These are phyloP conservation scores for Cercospora sp. DNA, from an alignment of 2,329 filamentous ascomycete species.

Conservation along the genomic window DNA sequence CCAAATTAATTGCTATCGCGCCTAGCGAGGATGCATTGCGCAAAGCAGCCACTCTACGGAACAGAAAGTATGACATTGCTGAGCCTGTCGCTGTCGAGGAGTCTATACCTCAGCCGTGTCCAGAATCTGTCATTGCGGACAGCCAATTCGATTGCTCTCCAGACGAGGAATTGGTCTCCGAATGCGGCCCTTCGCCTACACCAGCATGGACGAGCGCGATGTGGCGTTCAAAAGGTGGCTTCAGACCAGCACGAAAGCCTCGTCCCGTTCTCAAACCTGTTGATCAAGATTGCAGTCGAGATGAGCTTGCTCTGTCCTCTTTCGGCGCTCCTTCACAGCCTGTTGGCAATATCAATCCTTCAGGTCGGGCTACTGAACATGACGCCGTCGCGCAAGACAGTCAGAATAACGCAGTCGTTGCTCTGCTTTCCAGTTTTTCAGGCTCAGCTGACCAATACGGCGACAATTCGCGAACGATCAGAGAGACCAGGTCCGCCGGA, in stretches of 20 bases:
- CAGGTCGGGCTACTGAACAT: not conserved
- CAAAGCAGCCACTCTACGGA: conserved; percentile 22
- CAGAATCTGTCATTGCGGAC: conserved; percentile 18
- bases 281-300: conserved; percentile 29
- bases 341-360: not conserved
- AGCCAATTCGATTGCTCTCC: conserved; percentile 11
- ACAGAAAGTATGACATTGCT: conserved; percentile 7
- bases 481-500: not conserved
- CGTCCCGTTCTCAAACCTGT: conserved; percentile 16
- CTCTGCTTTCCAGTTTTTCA: not conserved
- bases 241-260: conserved; percentile 19
- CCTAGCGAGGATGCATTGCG: conserved; percentile 27
- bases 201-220: conserved; percentile 31
- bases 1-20: conserved; percentile 14
- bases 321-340: conserved; percentile 24
- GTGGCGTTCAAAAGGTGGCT: conserved; percentile 25
- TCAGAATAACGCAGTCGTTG: not conserved
- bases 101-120: conserved; percentile 20
- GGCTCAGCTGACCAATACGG: not conserved
- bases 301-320: conserved; percentile 27
- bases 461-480: too few relatives aligned
- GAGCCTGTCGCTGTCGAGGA: not conserved
- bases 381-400: conserved; percentile 2
- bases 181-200: conserved; percentile 27
- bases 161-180: conserved; percentile 12